phyloP scores from a whole-genome alignment of 129 eudicot species.

The Kitagawia praeruptora region DNA sequence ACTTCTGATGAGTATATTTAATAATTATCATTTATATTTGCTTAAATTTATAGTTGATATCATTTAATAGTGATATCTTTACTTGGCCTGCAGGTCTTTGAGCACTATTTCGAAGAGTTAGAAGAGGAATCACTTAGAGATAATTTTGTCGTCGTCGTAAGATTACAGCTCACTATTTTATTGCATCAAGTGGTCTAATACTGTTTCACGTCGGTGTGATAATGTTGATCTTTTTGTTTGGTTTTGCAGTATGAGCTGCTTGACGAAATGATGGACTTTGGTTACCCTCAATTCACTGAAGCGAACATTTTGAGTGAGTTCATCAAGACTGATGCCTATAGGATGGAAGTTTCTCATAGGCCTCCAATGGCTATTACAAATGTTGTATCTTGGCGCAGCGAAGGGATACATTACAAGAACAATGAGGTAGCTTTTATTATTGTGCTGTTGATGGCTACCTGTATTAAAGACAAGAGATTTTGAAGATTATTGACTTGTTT shows the following conservation, averaged over 20 bases:
- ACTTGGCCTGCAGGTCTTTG: constrained; percentile 61
- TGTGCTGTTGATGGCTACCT: neutral
- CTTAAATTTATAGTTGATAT: neutral
- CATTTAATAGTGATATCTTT: constrained; percentile 6
- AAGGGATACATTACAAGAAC: constrained; percentile 88
- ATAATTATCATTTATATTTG: neutral
- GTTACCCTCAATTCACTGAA: constrained; percentile 98
- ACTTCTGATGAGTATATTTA: neutral
- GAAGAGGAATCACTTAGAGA: constrained; percentile 99
- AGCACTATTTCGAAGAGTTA: constrained; percentile 89
- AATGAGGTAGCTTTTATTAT: constrained; percentile 54
- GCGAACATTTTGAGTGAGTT: constrained; percentile 98
- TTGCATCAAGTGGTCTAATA: neutral
- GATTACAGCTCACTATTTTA: constrained; percentile 6
- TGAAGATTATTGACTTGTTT: constrained; percentile 12
- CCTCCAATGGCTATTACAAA: constrained; percentile 99
- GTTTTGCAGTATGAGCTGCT: constrained; percentile 81
- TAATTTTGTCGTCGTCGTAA: constrained; percentile 97
- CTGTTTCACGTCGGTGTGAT: neutral
- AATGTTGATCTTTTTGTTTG: neutral
- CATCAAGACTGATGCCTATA: constrained; percentile 95
- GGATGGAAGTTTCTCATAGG: constrained; percentile 94
- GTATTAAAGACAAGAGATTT: neutral
- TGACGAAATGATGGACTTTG: constrained; percentile 98
- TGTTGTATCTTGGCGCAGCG: constrained; percentile 99